These are phyloP conservation scores for Fusarium redolens DNA, from an alignment of 2,329 filamentous ascomycete genomes.

Conservation along the genomic window DNA sequence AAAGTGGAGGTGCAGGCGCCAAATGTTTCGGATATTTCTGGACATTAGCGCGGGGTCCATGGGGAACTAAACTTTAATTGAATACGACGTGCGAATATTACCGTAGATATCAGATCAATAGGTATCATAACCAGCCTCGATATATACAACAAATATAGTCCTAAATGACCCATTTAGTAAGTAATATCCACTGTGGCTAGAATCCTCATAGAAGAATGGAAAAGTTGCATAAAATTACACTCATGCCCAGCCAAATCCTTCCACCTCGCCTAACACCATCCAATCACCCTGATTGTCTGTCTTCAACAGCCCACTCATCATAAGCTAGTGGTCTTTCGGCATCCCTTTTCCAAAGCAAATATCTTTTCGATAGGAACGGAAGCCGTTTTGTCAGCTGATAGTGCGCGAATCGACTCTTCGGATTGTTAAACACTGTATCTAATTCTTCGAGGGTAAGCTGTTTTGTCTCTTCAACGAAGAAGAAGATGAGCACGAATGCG, in stretches of 20 bases:
- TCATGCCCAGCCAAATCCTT: not conserved
- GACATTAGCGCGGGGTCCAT: not conserved
- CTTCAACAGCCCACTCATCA: conserved; percentile 11
- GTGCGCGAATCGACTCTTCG: conserved; percentile 53
- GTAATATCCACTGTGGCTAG: no score
- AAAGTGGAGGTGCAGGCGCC: conserved; percentile 3
- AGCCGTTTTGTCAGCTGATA: conserved; percentile 51
- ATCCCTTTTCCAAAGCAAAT: not conserved
- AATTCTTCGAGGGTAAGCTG: conserved; percentile 58
- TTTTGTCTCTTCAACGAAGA: conserved; percentile 61
- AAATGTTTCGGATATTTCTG: not conserved
- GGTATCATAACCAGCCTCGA: not conserved
- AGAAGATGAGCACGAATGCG: conserved; percentile 58
- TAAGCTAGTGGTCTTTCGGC: not conserved
- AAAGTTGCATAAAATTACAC: not conserved
- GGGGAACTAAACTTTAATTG: conserved; percentile 14
- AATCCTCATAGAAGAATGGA: not conserved
- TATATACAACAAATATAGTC: not conserved
- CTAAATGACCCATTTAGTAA: not conserved
- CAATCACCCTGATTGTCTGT: not conserved
- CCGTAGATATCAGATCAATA: not conserved
- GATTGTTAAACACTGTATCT: conserved; percentile 37
- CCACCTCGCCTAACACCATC: not conserved
- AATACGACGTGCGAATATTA: conserved; percentile 26
- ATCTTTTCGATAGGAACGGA: conserved; percentile 49